Conservation (phyloP, 768 basidiomycete genomes). For the Leccinum fibrillosum region DNA sequence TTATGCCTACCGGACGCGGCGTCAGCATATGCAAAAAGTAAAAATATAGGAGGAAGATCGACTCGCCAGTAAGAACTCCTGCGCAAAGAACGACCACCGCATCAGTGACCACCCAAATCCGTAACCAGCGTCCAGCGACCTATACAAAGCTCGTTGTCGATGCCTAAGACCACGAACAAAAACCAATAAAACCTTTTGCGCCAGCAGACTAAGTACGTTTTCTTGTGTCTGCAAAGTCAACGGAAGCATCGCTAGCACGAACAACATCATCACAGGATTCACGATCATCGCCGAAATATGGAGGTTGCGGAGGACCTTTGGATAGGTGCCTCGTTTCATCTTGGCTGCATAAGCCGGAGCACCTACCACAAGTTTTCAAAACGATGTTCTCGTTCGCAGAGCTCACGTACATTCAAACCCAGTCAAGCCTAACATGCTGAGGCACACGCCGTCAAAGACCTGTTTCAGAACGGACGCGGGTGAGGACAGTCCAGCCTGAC, state of each 20-base stretch:
- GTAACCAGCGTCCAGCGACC: slow-evolving; percentile 60
- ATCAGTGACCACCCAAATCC: slow-evolving; percentile 61
- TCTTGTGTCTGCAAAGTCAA: slow-evolving; percentile 45
- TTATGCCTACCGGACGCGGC: slow-evolving; percentile 39
- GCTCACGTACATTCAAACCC: slow-evolving; percentile 57
- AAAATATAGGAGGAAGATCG: background rate
- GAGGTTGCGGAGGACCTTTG: slow-evolving; percentile 61
- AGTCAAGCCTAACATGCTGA: slow-evolving; percentile 70
- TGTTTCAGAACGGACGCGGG: slow-evolving; percentile 37
- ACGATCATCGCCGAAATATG: slow-evolving; percentile 57
- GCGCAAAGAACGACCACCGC: slow-evolving; percentile 71
- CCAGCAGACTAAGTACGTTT: slow-evolving; percentile 66
- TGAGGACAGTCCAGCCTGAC: slow-evolving; percentile 29
- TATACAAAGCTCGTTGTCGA: slow-evolving; percentile 19
- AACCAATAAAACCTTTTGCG: slow-evolving; percentile 42
- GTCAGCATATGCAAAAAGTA: background rate
- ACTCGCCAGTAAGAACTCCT: slow-evolving; percentile 62
- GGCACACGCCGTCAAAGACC: slow-evolving; percentile 63
- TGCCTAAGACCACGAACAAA: background rate
- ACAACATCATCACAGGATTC: slow-evolving; percentile 53
- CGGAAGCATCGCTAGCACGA: slow-evolving; percentile 60
- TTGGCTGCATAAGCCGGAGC: slow-evolving; percentile 63
- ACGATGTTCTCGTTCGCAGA: background rate
- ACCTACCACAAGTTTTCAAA: slow-evolving; percentile 32
- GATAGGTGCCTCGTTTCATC: slow-evolving; percentile 54